A percentile compares a stretch with the other conserved stretches of the same genome.
Conservation (phyloP, 2,329 filamentous ascomycete genomes). For the Thielaviopsis musarum region DNA sequence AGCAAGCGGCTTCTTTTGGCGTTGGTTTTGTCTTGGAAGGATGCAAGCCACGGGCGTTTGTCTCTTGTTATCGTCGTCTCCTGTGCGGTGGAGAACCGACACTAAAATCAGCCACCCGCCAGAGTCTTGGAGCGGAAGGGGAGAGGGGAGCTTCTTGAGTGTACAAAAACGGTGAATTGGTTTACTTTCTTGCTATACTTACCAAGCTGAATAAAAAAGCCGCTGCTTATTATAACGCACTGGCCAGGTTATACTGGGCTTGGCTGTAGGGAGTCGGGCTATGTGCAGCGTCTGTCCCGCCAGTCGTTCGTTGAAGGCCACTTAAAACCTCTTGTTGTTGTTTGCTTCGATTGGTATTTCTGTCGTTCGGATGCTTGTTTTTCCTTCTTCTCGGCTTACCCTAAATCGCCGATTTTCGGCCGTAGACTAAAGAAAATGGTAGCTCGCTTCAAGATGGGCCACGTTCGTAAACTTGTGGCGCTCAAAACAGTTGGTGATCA, state of each 20-base stretch:
- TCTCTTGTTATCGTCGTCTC: background rate
- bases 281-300: background rate
- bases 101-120: background rate
- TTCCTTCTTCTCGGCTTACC: background rate
- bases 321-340: background rate
- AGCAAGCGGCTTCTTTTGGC: background rate
- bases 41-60: background rate
- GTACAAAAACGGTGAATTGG: too few relatives aligned
- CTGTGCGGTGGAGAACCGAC: background rate
- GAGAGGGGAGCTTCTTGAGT: too few relatives aligned
- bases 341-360: background rate
- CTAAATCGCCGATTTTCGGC: background rate
- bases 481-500: background rate
- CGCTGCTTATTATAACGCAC: background rate
- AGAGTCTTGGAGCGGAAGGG: background rate
- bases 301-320: background rate
- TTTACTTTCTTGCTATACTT: background rate
- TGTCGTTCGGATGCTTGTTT: background rate
- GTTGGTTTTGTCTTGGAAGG: background rate
- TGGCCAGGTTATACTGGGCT: background rate
- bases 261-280: background rate
- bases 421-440: background rate
- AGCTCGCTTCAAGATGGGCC: background rate
- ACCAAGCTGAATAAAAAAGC: background rate
- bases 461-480: background rate